A percentile compares a stretch with the other conserved stretches of the same genome.
These are phyloP conservation scores for Leonotis leonurus DNA, from an alignment of 257 asterid species.

Conservation along the genomic window DNA sequence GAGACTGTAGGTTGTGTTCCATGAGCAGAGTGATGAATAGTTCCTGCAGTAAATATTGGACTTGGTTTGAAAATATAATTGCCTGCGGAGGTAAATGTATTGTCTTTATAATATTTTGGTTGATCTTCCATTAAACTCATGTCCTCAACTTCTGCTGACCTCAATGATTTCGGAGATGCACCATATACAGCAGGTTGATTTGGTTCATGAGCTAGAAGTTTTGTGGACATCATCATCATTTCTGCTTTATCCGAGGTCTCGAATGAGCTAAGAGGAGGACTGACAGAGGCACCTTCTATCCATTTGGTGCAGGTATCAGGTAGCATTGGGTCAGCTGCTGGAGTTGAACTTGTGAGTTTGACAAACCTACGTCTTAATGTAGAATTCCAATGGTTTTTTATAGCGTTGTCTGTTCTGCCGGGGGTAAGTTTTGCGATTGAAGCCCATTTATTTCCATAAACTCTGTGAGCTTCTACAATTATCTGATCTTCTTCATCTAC, in stretches of 20 bases:
- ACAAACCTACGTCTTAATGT: slow-evolving; percentile 45
- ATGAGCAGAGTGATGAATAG: too few relatives aligned
- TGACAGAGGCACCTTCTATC: slow-evolving; percentile 37
- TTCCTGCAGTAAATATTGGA: slow-evolving; percentile 13
- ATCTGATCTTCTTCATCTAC: slow-evolving; percentile 72
- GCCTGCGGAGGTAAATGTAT: slow-evolving; percentile 15
- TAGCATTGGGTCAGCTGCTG: slow-evolving; percentile 7
- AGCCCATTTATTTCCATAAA: slow-evolving; percentile 80
- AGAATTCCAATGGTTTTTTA: slow-evolving; percentile 86
- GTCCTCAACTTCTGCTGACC: slow-evolving; percentile 24
- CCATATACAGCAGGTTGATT: slow-evolving; percentile 14
- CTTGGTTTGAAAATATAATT: slow-evolving; percentile 9
- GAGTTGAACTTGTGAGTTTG: slow-evolving; percentile 14
- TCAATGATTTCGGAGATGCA: slow-evolving; percentile 17
- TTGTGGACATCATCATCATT: slow-evolving; percentile 12
- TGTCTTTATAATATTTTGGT: slow-evolving; percentile 16
- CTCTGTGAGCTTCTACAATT: slow-evolving; percentile 49
- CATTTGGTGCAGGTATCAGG: slow-evolving; percentile 20
- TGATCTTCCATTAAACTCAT: slow-evolving; percentile 18
- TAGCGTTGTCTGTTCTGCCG: slow-evolving; percentile 77
- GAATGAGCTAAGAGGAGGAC: too few relatives aligned
- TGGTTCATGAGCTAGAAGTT: slow-evolving; percentile 10
- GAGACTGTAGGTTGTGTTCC: slow-evolving; percentile 24
- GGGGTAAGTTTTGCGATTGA: slow-evolving; percentile 67
- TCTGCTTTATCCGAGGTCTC: slow-evolving; percentile 26